These are phyloP conservation scores for Mycosphaerella arachidis DNA, from an alignment of 2,329 filamentous ascomycete genomes.

Conservation along the genomic window DNA sequence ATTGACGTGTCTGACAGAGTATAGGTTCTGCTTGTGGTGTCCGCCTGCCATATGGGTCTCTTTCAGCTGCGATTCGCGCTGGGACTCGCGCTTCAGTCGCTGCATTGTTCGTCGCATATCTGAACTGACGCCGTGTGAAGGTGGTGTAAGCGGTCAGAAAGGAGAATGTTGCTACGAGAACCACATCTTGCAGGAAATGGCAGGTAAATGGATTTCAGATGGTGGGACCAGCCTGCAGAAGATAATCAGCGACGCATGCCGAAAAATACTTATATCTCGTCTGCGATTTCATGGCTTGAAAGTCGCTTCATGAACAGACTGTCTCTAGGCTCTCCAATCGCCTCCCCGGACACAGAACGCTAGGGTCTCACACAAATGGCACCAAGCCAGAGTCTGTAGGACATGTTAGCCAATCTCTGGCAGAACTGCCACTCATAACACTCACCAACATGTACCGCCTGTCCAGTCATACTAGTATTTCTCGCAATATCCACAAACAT, in stretches of 20 bases:
- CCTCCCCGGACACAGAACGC: background rate
- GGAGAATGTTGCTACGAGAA: too few relatives aligned
- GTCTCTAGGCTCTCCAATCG: background rate
- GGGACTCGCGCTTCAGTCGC: too few relatives aligned
- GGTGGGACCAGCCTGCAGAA: background rate
- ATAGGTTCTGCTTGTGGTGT: background rate
- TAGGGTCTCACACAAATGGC: background rate
- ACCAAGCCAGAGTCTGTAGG: background rate
- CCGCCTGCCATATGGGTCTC: background rate
- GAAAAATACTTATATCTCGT: too few relatives aligned
- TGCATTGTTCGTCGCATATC: too few relatives aligned
- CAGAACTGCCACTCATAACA: background rate
- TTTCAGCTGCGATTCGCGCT: background rate
- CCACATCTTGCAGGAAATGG: too few relatives aligned
- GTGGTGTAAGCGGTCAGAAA: too few relatives aligned
- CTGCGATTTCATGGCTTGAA: too few relatives aligned
- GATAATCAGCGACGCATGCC: background rate
- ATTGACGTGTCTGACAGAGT: background rate
- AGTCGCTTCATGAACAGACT: background rate
- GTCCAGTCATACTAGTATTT: slow-evolving; percentile 50
- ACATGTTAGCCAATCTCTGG: background rate
- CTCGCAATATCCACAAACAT: slow-evolving; percentile 52
- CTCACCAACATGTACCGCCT: slow-evolving; percentile 42
- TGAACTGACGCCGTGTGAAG: too few relatives aligned
- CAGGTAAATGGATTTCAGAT: background rate